Evolutionary conservation across 192 early-diverging fungal species (phyloP), one percentile per base, ranked within the genome.

Genomic region (Rhizophagus clarus): DNA sequence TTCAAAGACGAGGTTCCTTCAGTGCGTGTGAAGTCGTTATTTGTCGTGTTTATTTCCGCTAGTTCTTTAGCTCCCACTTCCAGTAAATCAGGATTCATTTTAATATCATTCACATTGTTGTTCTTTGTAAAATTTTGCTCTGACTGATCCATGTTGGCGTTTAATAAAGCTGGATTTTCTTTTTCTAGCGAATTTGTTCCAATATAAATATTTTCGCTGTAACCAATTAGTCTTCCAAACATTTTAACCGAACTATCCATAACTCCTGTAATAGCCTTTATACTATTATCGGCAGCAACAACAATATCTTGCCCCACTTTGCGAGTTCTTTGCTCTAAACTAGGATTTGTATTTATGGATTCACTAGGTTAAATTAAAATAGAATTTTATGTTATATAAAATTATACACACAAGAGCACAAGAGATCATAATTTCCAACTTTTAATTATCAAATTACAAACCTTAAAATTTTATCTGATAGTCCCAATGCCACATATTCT

Each of bases 221-320:
- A 78, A 47, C 76, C 76, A 31, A 78, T 32, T n/a, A 78, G 31
- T 20, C 76, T 45, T 37, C 76, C 76, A 47, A 78, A 29, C 28
- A 68, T 40, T 34, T 78, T 78, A 67, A 67, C 66, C 22, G 76
- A 77, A 32, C 34, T 26, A 68, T 78, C 76, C 26, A 68, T 29
- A 22, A 68, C 64, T 22, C 47, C 76, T 31, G 76, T 78, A 22
- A 78, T 68, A 64, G 68, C 66, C 51, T 68, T 64, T 17, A 78
- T 22, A 31, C 76, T 24, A 68, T 22, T 78, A 10, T 68, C 76
- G 15, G 76, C 76, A 17, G 29, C 75, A 8, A 22, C 75, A 40
- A 64, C 75, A 45, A 68, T 29, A n/a, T 68, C 76, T 45, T 78
- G 66, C 26, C 76, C 76, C 31, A 78, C 66, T 45, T 26, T 78